Base-by-base conservation (phyloP, 345 rosid genomes). In the Acer yangbiense region DNA sequence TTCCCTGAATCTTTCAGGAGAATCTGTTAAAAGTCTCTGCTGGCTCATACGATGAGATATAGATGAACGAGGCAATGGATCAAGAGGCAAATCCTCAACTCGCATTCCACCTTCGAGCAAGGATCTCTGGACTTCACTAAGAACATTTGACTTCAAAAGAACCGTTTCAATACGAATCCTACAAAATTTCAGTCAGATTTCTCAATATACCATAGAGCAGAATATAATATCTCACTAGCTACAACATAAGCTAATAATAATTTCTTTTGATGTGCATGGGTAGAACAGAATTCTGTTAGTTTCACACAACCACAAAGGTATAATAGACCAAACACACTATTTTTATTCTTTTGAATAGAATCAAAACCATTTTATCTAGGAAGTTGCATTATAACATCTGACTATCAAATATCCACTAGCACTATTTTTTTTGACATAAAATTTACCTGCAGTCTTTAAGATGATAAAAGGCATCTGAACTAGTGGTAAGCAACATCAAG, bases 381-480 rank as follows among this genome's bases (percentile, higher is more conserved):
- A 76, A 48, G 58, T 60, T 55, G 73, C 29, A 66, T 55, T 55
- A 71, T 41, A 60, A 7, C 25, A 60, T 9, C 10, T 1, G 64
- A 18, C 39, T 20, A 64, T 8, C 4, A n/a, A 3, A 60, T 50
- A 18, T 71, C 64, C 11, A 66, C 11, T 35, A 60, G 7, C 20
- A 44, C 12, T 23, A 29, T 63, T 4, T 29, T 68, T 44, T 46
- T 35, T 48, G 44, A 60, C 58, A 70, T 27, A 48, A 65, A 46
- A 13, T 60, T 78, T 87, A 93, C 99, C 98, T 90, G 88, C 99
- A 94, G 85, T 97, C 99, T 86, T 97, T 94, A 29, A 97, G 97
- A 86, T 94, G 99, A 88, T 86, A 87, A 82, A 94, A 97, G 77
- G 99, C 96, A 77, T 93, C 97, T 21, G 98, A 94, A 78, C 98